Base-by-base conservation (phyloP, 2,329 filamentous ascomycete genomes). In the Penicillium olsonii region DNA sequence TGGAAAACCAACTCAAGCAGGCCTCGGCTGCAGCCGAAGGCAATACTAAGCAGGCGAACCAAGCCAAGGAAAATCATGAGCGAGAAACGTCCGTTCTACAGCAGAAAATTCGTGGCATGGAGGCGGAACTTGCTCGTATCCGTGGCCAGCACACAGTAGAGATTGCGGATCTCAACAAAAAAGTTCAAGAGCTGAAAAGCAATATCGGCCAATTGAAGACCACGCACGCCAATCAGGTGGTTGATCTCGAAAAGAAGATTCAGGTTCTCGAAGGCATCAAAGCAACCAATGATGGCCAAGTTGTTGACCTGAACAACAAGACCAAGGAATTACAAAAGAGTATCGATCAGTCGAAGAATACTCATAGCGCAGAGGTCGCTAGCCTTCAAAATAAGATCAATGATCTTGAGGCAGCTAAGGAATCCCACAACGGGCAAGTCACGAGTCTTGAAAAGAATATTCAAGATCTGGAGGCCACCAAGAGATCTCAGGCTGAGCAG, bases 21-120 rank as follows among this genome's bases (percentile, higher is more conserved):
- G 69, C 68, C 19, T 67, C 65, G 18, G 58, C 63, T 31, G 69
- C 77, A 37, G 68, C 72, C 43, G 72, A 77, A 53, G 63, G 60
- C 42, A 69, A 68, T 42, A 68, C 68, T 26, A 39, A 10, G 14
- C 26, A 45, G 31, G 27, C 29, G 6, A 57, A 66, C 17, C 67
- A 70, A 45, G 54, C 71, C 14, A 69, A 67, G 43, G 65, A 72
- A 42, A 68, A 70, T 34, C 69, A 77, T 20, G 85, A 87, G 37
- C 82, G 81, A 1, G 84, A 88, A 59, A 75, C 81, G 43, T 78
- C 82, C n/a, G 84, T 86, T 54, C 68, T 88, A 11, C 80, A 80
- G 60, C 79, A 78, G 19, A 84, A 77, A 2, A 78, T 87, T 22
- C 81, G 79, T 46, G 77, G 79, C 37, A 70, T 90, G 14, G 83